Percentiles rank a stretch among this genome's conserved stretches.
Evolutionary conservation across 2,329 filamentous ascomycete genomes (phyloP).

Genomic region (Diplodia seriata): DNA sequence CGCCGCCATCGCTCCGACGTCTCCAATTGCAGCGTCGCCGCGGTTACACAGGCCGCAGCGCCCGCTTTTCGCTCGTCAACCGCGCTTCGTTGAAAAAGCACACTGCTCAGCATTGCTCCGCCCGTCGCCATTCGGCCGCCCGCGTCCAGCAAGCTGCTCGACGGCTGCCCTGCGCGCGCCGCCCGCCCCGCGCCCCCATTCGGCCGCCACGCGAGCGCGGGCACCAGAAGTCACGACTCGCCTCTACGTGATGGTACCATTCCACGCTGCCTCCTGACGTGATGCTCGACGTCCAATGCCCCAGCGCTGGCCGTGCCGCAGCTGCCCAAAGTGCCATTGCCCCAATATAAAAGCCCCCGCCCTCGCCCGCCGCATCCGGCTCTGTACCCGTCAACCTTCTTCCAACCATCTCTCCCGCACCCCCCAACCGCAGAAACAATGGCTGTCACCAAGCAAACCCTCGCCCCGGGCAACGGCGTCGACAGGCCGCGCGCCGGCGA

Average conservation of each 20-base stretch:
- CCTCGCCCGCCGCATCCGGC: conserved; percentile 18
- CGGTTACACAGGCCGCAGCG: conserved; percentile 20
- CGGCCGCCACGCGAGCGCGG: conserved; percentile 14
- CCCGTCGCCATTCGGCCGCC: conserved; percentile 16
- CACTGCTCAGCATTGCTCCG: conserved; percentile 4
- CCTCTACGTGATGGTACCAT: conserved; percentile 11
- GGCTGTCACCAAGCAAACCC: conserved; percentile 71
- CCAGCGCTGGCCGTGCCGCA: neutral
- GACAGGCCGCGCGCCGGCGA: conserved; percentile 70
- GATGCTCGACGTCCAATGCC: conserved; percentile 6
- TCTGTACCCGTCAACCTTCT: neutral
- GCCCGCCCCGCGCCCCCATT: conserved; percentile 13
- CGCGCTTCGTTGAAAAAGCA: conserved; percentile 27
- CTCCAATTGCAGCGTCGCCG: conserved; percentile 17
- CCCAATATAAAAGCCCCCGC: conserved; percentile 20
- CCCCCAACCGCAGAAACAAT: conserved; percentile 41
- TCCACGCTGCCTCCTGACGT: conserved; percentile 10
- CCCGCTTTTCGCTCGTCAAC: conserved; percentile 28
- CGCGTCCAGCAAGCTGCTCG: conserved; percentile 22
- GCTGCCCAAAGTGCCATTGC: conserved; percentile 2
- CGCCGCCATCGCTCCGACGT: conserved; percentile 26
- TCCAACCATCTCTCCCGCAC: neutral
- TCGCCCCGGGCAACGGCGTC: conserved; percentile 66
- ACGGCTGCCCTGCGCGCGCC: conserved; percentile 2
- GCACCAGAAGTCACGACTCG: conserved; percentile 20